Conservation (phyloP, 352 stramenopile genomes). For the Lagenidium sp. region DNA sequence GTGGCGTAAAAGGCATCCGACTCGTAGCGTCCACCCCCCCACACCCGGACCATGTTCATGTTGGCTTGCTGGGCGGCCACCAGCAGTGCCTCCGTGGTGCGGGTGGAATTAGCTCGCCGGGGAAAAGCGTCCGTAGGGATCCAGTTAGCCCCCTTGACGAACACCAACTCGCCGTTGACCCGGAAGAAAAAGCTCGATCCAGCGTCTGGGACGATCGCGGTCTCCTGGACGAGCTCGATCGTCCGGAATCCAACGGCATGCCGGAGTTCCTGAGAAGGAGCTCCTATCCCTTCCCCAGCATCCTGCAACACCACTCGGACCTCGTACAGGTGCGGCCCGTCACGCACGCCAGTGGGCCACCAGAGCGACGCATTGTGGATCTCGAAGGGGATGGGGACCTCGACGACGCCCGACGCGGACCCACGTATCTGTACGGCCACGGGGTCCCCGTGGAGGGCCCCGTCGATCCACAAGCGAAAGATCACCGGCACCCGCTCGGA, state of each 20-base stretch:
- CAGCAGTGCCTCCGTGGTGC: constrained; percentile 38
- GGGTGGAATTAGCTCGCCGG: no score
- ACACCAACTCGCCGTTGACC: constrained; percentile 55
- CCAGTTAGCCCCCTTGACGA: constrained; percentile 76
- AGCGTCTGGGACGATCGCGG: constrained; percentile 22
- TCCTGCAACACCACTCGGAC: constrained; percentile 22
- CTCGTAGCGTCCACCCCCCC: constrained; percentile 84
- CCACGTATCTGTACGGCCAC: neutral
- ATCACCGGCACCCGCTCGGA: constrained; percentile 17
- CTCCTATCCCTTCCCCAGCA: neutral
- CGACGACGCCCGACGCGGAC: neutral
- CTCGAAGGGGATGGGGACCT: constrained; percentile 3
- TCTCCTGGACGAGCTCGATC: constrained; percentile 54
- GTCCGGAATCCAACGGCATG: constrained; percentile 50
- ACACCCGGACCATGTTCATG: constrained; percentile 88
- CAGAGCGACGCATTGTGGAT: constrained; percentile 36
- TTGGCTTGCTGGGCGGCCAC: constrained; percentile 46
- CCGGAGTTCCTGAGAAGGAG: neutral
- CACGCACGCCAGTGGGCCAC: constrained; percentile 66
- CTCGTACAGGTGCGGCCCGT: constrained; percentile 50
- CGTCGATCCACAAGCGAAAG: constrained; percentile 42
- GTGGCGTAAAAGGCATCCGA: constrained; percentile 72
- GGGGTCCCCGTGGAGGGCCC: constrained; percentile 9
- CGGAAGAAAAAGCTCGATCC: constrained; percentile 72
- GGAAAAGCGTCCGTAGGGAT: constrained; percentile 73